Conservation (phyloP, 2,329 filamentous ascomycete genomes). For the Ilyonectria mors-panacis region DNA sequence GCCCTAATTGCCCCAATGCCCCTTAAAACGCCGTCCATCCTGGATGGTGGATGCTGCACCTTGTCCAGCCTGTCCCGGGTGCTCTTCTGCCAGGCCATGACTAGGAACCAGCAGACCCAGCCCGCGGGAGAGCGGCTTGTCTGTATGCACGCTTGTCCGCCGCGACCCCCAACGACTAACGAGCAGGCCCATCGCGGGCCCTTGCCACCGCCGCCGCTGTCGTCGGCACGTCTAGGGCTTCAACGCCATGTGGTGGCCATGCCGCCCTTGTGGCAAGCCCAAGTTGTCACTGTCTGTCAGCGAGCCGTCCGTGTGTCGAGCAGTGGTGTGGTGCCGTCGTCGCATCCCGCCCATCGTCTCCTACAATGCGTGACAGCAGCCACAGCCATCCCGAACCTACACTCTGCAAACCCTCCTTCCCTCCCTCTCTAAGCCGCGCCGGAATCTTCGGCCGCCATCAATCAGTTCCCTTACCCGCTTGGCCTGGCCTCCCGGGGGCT, state of each 20-base stretch:
- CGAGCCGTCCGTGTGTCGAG: not conserved
- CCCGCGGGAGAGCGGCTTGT: constrained; percentile 29
- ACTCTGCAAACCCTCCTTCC: not conserved
- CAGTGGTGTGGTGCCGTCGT: not conserved
- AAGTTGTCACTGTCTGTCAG: not conserved
- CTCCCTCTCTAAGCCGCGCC: constrained; percentile 2
- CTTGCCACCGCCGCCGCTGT: constrained; percentile 18
- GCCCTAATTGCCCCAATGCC: constrained; percentile 2
- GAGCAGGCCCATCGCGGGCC: constrained; percentile 13
- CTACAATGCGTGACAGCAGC: constrained; percentile 15
- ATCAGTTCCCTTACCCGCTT: constrained; percentile 15
- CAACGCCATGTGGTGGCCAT: constrained; percentile 1
- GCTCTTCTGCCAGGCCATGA: not conserved
- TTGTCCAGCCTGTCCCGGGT: not conserved
- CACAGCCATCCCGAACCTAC: constrained; percentile 7
- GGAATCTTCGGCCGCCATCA: constrained; percentile 21
- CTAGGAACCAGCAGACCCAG: constrained; percentile 23
- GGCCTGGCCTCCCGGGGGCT: constrained; percentile 6
- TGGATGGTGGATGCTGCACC: constrained; percentile 18
- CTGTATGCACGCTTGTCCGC: constrained; percentile 6
- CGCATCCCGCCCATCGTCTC: constrained; percentile 1
- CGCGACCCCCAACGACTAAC: not conserved
- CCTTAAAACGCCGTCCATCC: constrained; percentile 27
- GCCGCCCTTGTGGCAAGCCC: constrained; percentile 2
- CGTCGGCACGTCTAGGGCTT: constrained; percentile 24